Evolutionary conservation across 2,329 filamentous ascomycete genomes (phyloP).

Genomic region (Cordyceps cicadae): DNA sequence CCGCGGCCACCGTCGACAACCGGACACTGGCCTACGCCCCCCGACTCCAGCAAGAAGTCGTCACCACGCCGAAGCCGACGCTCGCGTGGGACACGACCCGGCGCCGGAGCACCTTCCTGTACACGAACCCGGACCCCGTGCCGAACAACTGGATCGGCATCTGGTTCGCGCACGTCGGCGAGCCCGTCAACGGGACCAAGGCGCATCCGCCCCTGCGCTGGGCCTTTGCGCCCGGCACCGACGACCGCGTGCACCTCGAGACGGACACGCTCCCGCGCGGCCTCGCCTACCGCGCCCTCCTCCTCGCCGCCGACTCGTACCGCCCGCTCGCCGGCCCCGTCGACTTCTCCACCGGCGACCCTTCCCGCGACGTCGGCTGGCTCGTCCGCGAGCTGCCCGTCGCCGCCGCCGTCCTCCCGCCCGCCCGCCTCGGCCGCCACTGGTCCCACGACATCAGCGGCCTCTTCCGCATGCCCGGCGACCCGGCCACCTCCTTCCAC

Average conservation of each 20-base stretch:
- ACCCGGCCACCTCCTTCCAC: conserved; percentile 19
- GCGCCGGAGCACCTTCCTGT: conserved; percentile 25
- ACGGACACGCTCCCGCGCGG: conserved; percentile 17
- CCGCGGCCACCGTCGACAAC: too few relatives aligned
- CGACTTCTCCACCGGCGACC: conserved; percentile 19
- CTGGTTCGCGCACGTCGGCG: conserved; percentile 26
- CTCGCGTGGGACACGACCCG: background rate
- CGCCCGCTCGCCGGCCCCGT: conserved; percentile 28
- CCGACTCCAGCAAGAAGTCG: background rate
- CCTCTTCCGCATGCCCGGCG: conserved; percentile 22
- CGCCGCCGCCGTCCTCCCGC: conserved; percentile 19
- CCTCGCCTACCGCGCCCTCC: conserved; percentile 29
- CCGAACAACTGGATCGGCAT: conserved; percentile 31
- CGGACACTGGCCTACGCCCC: too few relatives aligned
- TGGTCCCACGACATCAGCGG: conserved; percentile 25
- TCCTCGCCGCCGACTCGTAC: conserved; percentile 29
- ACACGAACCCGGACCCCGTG: conserved; percentile 22
- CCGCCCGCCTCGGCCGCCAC: conserved; percentile 26
- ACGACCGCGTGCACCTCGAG: conserved; percentile 22
- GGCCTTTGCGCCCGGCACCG: conserved; percentile 22
- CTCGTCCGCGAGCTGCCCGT: conserved; percentile 18
- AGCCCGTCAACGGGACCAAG: conserved; percentile 24
- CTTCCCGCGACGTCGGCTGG: background rate
- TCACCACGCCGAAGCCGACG: background rate
- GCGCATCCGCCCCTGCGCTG: conserved; percentile 24